phyloP scores from a whole-genome alignment of 768 basidiomycete genomes.

The Thelephora ganbajun region DNA sequence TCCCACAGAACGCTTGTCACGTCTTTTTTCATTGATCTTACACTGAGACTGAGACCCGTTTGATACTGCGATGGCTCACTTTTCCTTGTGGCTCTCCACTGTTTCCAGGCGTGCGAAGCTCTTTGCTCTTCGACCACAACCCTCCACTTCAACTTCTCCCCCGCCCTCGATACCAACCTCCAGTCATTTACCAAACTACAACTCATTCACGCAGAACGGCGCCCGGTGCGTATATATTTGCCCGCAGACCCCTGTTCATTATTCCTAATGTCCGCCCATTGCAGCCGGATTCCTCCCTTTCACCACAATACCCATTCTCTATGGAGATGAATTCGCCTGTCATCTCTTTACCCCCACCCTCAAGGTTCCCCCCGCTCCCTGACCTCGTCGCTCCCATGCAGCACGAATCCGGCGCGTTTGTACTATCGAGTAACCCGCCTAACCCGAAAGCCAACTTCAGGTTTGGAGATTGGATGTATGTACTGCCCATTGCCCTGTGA shows the following conservation, averaged over 20 bases:
- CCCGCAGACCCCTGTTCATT: background rate
- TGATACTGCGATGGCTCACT: background rate
- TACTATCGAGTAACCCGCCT: constrained; percentile 19
- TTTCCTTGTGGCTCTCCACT: background rate
- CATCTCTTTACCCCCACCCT: constrained; percentile 1
- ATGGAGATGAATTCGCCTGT: background rate
- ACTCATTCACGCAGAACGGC: background rate
- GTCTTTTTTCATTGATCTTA: background rate
- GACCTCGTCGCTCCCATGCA: background rate
- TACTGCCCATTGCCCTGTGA: background rate
- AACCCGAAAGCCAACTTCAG: constrained; percentile 18
- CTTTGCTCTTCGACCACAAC: constrained; percentile 8
- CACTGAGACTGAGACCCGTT: background rate
- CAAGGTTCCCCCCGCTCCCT: background rate
- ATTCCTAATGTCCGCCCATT: background rate
- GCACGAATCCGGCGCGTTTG: background rate
- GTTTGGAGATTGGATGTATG: constrained; percentile 22
- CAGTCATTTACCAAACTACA: constrained; percentile 9
- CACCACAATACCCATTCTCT: background rate
- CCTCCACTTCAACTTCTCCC: constrained; percentile 9
- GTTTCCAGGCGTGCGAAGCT: constrained; percentile 11
- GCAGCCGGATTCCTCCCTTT: background rate
- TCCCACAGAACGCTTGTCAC: background rate
- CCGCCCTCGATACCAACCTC: constrained; percentile 14
- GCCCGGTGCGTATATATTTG: background rate